Evolutionary conservation across 495 filamentous ascomycete species (phyloP).

Genomic region (Sphaerosporella brunnea): DNA sequence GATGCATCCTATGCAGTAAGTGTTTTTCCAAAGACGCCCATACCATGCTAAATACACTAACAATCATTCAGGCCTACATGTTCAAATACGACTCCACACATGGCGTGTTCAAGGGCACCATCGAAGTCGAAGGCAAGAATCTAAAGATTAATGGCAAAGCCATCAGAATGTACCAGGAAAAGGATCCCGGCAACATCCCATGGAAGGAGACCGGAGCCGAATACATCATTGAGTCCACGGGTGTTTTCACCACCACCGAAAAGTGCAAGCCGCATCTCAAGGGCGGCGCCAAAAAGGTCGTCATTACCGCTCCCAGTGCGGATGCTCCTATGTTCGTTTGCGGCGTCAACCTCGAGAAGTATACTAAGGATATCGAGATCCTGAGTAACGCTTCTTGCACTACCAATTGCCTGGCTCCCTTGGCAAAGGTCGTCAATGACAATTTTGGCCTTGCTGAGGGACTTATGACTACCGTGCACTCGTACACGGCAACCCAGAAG

Average conservation of each 20-base stretch:
- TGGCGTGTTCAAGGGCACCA: slow-evolving; percentile 83
- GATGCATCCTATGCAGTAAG: slow-evolving; percentile 92
- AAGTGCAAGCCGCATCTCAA: slow-evolving; percentile 92
- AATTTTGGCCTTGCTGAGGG: slow-evolving; percentile 94
- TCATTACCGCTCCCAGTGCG: slow-evolving; percentile 31
- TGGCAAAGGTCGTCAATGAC: slow-evolving; percentile 98
- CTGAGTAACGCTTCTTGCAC: slow-evolving; percentile 99
- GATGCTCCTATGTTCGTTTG: slow-evolving; percentile 99
- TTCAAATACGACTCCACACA: slow-evolving; percentile 96
- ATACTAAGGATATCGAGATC: slow-evolving; percentile 71
- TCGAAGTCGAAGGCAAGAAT: slow-evolving; percentile 46
- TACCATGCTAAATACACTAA: not conserved
- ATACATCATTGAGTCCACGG: slow-evolving; percentile 96
- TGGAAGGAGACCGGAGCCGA: slow-evolving; percentile 78
- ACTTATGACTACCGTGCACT: slow-evolving; percentile 99
- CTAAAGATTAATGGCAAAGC: slow-evolving; percentile 87
- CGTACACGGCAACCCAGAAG: slow-evolving; percentile 99
- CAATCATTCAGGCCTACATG: slow-evolving; percentile 84
- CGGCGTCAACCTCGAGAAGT: slow-evolving; percentile 89
- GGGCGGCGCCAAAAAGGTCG: slow-evolving; percentile 96
- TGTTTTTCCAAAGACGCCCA: slow-evolving; percentile 14
- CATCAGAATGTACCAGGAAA: slow-evolving; percentile 87
- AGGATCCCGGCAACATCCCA: slow-evolving; percentile 77
- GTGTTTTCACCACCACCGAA: slow-evolving; percentile 97
- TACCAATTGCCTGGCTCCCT: slow-evolving; percentile 96